A percentile compares a stretch with the other conserved stretches of the same genome.
phyloP scores from a whole-genome alignment of 2,329 filamentous ascomycete genomes.

The Huntiella bhutanensis region DNA sequence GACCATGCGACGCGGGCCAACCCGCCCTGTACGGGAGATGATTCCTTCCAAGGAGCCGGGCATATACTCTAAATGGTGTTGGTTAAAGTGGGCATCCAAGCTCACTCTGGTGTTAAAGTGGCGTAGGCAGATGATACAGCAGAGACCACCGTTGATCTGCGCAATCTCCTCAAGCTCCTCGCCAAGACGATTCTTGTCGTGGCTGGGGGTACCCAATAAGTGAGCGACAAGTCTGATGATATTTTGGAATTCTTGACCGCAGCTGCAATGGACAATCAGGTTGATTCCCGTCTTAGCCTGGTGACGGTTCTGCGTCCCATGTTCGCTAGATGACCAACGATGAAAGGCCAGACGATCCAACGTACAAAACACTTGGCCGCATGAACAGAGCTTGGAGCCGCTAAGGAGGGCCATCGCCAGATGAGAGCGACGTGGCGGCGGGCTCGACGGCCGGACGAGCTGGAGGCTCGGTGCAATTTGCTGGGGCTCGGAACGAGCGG shows the following conservation, averaged over 20 bases:
- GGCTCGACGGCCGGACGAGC: too few species aligned
- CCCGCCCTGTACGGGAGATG: background rate
- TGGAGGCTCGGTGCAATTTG: background rate
- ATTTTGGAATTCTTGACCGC: background rate
- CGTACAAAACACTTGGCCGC: background rate
- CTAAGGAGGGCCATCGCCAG: background rate
- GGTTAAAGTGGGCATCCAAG: slow-evolving; percentile 2
- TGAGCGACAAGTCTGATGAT: background rate
- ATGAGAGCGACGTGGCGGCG: background rate
- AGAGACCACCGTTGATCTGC: background rate
- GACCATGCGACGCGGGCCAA: background rate
- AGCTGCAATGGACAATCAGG: background rate
- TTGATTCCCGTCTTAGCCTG: background rate
- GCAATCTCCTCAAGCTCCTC: background rate
- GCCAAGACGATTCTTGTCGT: background rate
- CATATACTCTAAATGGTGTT: slow-evolving; percentile 1
- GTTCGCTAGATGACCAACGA: background rate
- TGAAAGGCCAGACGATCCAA: slow-evolving; percentile 1
- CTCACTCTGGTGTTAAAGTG: background rate
- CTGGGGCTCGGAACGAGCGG: background rate
- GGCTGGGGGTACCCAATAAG: background rate
- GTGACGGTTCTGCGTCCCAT: background rate
- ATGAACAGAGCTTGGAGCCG: background rate
- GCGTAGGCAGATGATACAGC: slow-evolving; percentile 1
- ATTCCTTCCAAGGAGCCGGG: background rate